Base-by-base conservation (phyloP, 768 basidiomycete genomes). In the Tylopilus sp. region DNA sequence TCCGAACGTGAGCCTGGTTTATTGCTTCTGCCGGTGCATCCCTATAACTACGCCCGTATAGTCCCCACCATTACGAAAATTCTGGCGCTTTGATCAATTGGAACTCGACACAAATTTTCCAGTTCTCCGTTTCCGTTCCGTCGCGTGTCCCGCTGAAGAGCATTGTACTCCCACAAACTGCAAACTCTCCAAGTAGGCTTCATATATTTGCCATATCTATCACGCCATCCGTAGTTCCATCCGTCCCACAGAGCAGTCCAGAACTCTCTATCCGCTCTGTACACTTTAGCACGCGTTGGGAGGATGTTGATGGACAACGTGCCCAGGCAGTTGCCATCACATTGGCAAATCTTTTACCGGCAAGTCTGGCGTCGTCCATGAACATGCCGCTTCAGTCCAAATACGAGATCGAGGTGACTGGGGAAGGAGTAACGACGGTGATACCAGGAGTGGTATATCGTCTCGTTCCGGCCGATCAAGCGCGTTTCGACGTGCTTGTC, bases 241-340 rank as follows among this genome's bases (percentile, higher is more conserved):
- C 74, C 3, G 46, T 54, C 24, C 26, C 55, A 16, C 58, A 52
- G 3, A 52, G 62, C 2, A 43, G 52, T 0, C 71, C 74, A 0
- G 65, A 61, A 0, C 68, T 81, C 26, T 68, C 74, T 17, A 60
- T 80, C 45, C 76, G 77, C 26, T 68, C 66, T 13, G 74, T 73
- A 1, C 69, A 73, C 12, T 80, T 80, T 49, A 75, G 75, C 9
- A 74, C 72, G 1, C 72, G 78, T 21, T 81, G 78, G 79, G 73
- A 76, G 29, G 61, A 71, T 19, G 60, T 75, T 25, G 38, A 68
- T 25, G 69, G 67, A 3, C 60, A 61, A 44, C 74, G 72, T 24
- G 74, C 74, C 5, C 80, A 82, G 56, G 74, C 72, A 0, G 74
- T 84, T 0, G 77, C 80, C 40, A 73, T 84, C 36, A 80, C 78